phyloP scores from a whole-genome alignment of 805 yeast species.

The Hanseniaspora taiwanica region DNA sequence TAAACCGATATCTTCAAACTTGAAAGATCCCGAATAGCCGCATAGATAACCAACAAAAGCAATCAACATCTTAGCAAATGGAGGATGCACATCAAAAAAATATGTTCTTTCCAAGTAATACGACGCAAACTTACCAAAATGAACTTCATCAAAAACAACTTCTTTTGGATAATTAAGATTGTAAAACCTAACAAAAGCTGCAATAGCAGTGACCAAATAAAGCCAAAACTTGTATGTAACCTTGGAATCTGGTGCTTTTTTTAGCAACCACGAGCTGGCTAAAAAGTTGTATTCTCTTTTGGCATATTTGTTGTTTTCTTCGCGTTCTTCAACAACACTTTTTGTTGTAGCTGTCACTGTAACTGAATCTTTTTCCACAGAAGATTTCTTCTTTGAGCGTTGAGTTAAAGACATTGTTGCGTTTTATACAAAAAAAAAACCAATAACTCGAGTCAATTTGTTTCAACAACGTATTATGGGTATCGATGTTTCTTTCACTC shows the following conservation, averaged over 20 bases:
- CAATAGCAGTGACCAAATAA: conserved; percentile 45
- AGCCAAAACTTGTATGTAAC: conserved; percentile 36
- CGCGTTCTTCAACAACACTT: conserved; percentile 1
- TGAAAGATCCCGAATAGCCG: conserved; percentile 86
- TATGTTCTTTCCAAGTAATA: conserved; percentile 81
- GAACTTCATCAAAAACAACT: conserved; percentile 81
- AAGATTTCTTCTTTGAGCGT: too few relatives aligned
- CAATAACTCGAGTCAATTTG: too few relatives aligned
- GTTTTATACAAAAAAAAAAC: too few relatives aligned
- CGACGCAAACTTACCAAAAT: conserved; percentile 75
- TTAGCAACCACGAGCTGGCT: conserved; percentile 18
- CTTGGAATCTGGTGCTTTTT: conserved; percentile 17
- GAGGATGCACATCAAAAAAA: conserved; percentile 96
- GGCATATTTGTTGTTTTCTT: conserved; percentile 3
- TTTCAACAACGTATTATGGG: too few relatives aligned
- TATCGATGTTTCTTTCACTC: too few relatives aligned
- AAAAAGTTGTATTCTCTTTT: conserved; percentile 7
- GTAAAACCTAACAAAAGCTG: conserved; percentile 55
- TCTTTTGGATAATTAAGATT: conserved; percentile 51
- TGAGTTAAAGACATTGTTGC: not conserved
- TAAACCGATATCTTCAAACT: conserved; percentile 83
- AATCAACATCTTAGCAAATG: conserved; percentile 86
- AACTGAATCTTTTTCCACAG: not conserved
- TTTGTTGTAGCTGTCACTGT: not conserved
- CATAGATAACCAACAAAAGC: conserved; percentile 81